These are phyloP conservation scores for Kuraishia molischiana DNA, from an alignment of 805 yeast genomes.

Conservation along the genomic window DNA sequence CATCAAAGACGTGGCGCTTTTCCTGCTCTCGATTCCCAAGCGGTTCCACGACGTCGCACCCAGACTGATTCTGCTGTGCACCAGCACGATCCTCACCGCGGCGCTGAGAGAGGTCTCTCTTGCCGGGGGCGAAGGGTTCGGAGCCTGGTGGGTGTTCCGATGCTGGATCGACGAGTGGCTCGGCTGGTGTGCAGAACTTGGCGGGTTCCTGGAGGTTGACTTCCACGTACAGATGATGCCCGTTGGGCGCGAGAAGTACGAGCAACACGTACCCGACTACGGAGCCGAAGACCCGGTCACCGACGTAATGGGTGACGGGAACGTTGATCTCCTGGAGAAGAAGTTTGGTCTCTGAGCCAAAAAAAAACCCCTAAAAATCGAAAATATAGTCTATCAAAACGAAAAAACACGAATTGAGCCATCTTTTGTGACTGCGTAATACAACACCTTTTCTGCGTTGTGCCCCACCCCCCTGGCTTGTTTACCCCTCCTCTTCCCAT, in stretches of 20 bases:
- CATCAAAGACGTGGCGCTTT: conserved; percentile 7
- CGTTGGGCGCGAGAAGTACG: no score
- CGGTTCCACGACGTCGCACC: conserved; percentile 44
- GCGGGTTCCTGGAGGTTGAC: conserved; percentile 33
- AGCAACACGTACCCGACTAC: no score
- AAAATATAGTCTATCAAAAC: no score
- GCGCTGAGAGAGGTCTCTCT: conserved; percentile 54
- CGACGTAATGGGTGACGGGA: not conserved
- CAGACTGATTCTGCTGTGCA: conserved; percentile 40
- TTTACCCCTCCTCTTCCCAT: no score
- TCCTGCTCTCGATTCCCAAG: conserved; percentile 11
- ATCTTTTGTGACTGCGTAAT: no score
- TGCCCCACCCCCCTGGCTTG: no score
- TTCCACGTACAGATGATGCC: conserved; percentile 3
- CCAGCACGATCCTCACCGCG: conserved; percentile 44
- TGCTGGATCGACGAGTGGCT: conserved; percentile 74
- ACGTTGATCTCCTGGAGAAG: not conserved
- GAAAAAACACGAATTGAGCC: no score
- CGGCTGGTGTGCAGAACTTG: conserved; percentile 55
- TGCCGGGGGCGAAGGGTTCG: conserved; percentile 49
- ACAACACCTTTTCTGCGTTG: no score
- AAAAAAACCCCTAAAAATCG: no score
- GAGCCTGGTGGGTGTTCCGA: conserved; percentile 67
- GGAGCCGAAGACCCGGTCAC: no score
- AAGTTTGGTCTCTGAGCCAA: not conserved